Base-by-base conservation (phyloP, 2,329 filamentous ascomycete species). In the Didymella exigua region DNA sequence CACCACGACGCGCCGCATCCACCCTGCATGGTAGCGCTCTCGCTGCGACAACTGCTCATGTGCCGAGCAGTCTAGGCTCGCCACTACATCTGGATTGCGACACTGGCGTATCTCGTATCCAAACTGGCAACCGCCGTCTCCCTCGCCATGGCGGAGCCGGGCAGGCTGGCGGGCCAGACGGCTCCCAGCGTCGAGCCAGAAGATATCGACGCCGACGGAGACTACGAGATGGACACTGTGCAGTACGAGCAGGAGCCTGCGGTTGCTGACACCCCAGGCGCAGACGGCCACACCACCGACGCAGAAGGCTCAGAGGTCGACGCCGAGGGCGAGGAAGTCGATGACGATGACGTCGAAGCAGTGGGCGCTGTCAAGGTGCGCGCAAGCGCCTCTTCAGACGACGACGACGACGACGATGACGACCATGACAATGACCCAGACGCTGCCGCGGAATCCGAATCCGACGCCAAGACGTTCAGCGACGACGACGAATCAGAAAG, bases 271-370 rank as follows among this genome's bases (percentile, higher is more conserved):
- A 61, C 55, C 21, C 59, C 60, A 34, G 67, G 72, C 23, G 55
- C 53, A 21, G 72, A 72, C 6, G 72, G 68, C 23, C 62, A 75
- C 54, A 67, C 63, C 27, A 74, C 71, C n/a, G 75, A 78, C 58
- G 73, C 72, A 11, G 75, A 74, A 54, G 73, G 72, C 54, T 76
- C 76, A 36, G 76, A 79, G 31, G 68, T 76, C n/a, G 76, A 78
- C 56, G 75, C 72, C 13, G 76, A 75, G 53, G 73, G 72, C 47
- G 75, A 76, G 45, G 76, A 79, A 43, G 73, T 76, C n/a, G 77
- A 86, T 59, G 83, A 79, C 24, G 81, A 82, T 34, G 81, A 78
- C 49, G 81, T 81, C 19, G 75, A 76, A 52, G 72, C 73, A 24
- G 74, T 76, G 13, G 74, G 74, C 31, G 73, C 74, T 42, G 74